Evolutionary conservation across 2,329 filamentous ascomycete genomes (phyloP), one percentile per base, ranked within the genome.

Genomic region (Canariomyces notabilis): DNA sequence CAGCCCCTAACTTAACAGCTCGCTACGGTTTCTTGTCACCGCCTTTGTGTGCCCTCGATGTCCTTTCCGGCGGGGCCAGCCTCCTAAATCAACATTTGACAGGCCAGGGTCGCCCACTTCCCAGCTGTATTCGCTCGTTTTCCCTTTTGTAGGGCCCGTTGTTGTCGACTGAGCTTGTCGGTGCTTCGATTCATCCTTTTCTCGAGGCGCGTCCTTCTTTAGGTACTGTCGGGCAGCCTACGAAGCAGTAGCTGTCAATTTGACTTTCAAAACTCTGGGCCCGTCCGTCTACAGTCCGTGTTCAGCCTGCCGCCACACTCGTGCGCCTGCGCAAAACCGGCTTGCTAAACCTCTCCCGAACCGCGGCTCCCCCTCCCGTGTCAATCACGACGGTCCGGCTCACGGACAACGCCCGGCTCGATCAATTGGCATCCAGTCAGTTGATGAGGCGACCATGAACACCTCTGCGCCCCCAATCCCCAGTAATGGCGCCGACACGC

Each of bases 81-180:
- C 37, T 42, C 37, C 46, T 42, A 53, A 52, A 52, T 58, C 51
- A 56, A 56, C 56, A 54, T 53, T 58, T 53, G 41, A 38, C 49
- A 49, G 50, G 50, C 49, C 41, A 51, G 42, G 40, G 34, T 40
- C 48, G 44, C 38, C 20, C 32, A 26, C 36, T 40, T 35, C 21
- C 32, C 23, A 31, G 35, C 45, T 42, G 29, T n/a, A n/a, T 48
- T 50, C 48, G 48, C 37, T 53, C 48, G 51, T 53, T 53, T 44
- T 37, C 37, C 21, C 31, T 37, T 37, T 19, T 34, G 37, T 20
- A 11, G 40, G 15, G 18, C 42, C 41, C 20, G 29, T 45, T 35
- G 41, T 23, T 31, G 41, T 33, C 22, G 36, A 23, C 32, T n/a
- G 14, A n/a, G 18, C 37, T 11, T 29, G 23, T 23, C 41, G 31